Percentiles rank a stretch among this genome's conserved stretches.
phyloP scores from a whole-genome alignment of 345 rosid genomes.

The Brassica napus region DNA sequence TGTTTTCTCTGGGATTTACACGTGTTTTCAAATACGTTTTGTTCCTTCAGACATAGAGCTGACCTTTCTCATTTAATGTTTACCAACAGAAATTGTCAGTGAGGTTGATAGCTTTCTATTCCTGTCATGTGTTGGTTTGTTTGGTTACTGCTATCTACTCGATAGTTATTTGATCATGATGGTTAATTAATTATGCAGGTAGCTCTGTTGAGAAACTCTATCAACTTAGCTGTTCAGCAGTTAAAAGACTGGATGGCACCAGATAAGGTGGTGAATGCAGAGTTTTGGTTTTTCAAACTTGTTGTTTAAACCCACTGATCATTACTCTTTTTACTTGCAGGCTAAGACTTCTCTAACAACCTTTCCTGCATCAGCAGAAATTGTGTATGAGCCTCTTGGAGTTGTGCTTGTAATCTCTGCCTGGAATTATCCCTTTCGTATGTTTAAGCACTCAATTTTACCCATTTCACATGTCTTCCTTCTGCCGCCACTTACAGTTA shows the following conservation, averaged over 20 bases:
- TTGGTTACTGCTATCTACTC: neutral
- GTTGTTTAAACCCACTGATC: neutral
- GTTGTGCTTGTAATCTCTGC: constrained; percentile 88
- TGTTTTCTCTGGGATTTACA: neutral
- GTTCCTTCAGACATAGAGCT: neutral
- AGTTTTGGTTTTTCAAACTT: constrained; percentile 3
- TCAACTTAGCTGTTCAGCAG: constrained; percentile 62
- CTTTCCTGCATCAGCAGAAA: constrained; percentile 92
- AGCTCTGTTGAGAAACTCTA: constrained; percentile 58
- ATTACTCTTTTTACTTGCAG: constrained; percentile 40
- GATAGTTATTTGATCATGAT: neutral
- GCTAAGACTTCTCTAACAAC: constrained; percentile 76
- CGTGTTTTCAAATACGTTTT: neutral
- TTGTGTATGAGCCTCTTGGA: constrained; percentile 88
- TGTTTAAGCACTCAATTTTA: constrained; percentile 18
- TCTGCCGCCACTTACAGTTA: neutral
- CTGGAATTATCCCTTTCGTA: constrained; percentile 95
- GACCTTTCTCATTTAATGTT: neutral
- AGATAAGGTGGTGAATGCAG: constrained; percentile 71
- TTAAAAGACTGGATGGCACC: constrained; percentile 79
- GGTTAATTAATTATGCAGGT: constrained; percentile 49
- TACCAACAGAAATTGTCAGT: constrained; percentile 1
- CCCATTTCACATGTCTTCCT: neutral
- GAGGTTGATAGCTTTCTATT: neutral
- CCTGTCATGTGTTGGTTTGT: neutral